Conservation (phyloP, 176 grass and related monocot species). For the Rhynchospora breviuscula region DNA sequence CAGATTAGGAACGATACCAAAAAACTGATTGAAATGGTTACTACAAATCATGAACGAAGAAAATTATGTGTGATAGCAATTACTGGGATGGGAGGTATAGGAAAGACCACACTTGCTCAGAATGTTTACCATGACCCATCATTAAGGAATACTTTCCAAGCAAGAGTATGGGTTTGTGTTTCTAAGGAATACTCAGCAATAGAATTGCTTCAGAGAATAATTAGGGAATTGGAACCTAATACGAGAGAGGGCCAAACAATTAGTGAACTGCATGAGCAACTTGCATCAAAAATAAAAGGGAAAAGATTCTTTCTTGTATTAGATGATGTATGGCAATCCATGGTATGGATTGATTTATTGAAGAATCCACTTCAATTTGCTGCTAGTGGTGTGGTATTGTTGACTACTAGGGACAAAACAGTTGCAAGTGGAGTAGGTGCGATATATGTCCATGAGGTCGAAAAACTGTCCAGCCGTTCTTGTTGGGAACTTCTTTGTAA, state of each 20-base stretch:
- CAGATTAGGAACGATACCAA: neutral
- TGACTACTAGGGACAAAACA: conserved; percentile 27
- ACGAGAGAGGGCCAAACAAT: neutral
- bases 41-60: neutral
- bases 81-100: conserved; percentile 23
- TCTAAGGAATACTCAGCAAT: neutral
- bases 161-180: conserved; percentile 30
- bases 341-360: conserved; percentile 19
- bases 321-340: conserved; percentile 38
- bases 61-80: conserved; percentile 15
- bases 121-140: conserved; percentile 25
- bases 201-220: conserved; percentile 9
- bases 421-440: conserved; percentile 19
- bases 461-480: conserved; percentile 8
- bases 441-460: conserved; percentile 21
- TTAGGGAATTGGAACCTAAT: neutral
- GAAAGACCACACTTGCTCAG: conserved; percentile 15
- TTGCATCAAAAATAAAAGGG: neutral
- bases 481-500: conserved; percentile 36
- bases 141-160: conserved; percentile 12
- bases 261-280: neutral
- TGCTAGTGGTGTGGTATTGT: conserved; percentile 13
- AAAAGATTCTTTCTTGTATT: conserved; percentile 32
- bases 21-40: neutral
- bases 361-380: conserved; percentile 19